Percentiles rank a stretch among this genome's conserved stretches.
Evolutionary conservation across 2,329 filamentous ascomycete genomes (phyloP).

Genomic region (Plectosphaerella cucumerina): DNA sequence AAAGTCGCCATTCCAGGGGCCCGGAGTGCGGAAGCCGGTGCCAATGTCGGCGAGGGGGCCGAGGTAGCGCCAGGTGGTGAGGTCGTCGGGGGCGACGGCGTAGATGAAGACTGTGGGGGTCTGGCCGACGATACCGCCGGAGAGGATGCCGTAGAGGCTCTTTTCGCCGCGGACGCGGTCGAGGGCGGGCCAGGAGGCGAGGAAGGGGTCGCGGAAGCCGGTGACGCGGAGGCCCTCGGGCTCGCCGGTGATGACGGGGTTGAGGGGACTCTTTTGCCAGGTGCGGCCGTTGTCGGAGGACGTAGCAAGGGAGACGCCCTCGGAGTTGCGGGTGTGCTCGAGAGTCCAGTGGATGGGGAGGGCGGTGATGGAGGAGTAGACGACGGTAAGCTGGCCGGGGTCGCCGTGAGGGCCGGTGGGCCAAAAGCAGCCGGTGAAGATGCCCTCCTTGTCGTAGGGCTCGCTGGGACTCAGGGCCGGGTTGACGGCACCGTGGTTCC

Average conservation of each 20-base stretch:
- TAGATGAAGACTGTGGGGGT: slow-evolving; percentile 45
- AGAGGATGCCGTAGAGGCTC: slow-evolving; percentile 41
- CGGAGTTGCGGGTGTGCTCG: slow-evolving; percentile 35
- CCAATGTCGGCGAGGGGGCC: slow-evolving; percentile 36
- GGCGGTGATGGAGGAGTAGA: slow-evolving; percentile 28
- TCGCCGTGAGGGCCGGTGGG: slow-evolving; percentile 43
- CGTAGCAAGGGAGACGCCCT: slow-evolving; percentile 33
- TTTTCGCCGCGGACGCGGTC: slow-evolving; percentile 16
- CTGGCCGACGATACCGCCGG: slow-evolving; percentile 36
- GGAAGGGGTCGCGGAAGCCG: slow-evolving; percentile 29
- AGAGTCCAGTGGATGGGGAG: slow-evolving; percentile 31
- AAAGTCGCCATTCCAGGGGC: slow-evolving; percentile 43
- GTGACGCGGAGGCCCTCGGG: slow-evolving; percentile 21
- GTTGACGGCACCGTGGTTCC: slow-evolving; percentile 32
- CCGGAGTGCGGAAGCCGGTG: slow-evolving; percentile 27
- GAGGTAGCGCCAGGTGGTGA: slow-evolving; percentile 39
- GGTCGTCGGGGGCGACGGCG: slow-evolving; percentile 29
- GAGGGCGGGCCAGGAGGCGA: slow-evolving; percentile 22
- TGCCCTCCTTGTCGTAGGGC: slow-evolving; percentile 44
- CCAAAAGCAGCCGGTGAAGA: slow-evolving; percentile 47
- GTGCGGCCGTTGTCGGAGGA: slow-evolving; percentile 30
- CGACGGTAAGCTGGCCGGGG: slow-evolving; percentile 20
- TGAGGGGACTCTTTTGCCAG: slow-evolving; percentile 24
- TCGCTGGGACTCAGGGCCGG: slow-evolving; percentile 29
- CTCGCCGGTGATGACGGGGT: slow-evolving; percentile 24